Base-by-base conservation (phyloP, 441 rosid species). In the Pelargonium myrrhifolium region DNA sequence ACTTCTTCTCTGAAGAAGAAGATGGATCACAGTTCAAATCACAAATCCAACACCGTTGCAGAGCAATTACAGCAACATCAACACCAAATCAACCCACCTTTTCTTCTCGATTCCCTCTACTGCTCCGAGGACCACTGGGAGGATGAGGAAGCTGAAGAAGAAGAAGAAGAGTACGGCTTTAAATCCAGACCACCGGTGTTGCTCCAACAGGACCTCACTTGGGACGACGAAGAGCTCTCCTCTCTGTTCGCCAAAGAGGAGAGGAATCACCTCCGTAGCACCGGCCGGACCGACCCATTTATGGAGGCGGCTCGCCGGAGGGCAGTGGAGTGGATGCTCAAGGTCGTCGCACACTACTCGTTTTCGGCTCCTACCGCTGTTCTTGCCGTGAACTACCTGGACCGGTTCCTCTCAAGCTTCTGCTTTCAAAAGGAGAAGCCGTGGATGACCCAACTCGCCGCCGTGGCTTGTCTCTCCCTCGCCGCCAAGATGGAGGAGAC, bases 401-500 rank as follows among this genome's bases (percentile, higher is more conserved):
- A 53, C 24, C 24, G 59, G 21, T 53, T 53, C 59, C 10, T 53
- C 11, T 53, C 10, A 1, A 53, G 18, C 22, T 0, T 17, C 3
- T 1, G 24, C 21, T 8, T 53, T 11, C 24, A 8, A 22, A 8
- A 0, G 18, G 59, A 18, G 4, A 53, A 53, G 24, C 59, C 59
- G 7, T 53, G 59, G 59, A 53, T 53, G 59, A 53, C 11, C 10
- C 59, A 18, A 5, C 59, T 53, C 24, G 18, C 59, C 24, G 59
- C 59, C 59, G 59, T 53, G 11, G 59, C 59, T 1, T 53, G 59
- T 17, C 9, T 53, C 11, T 53, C 59, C 4, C 59, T 53, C 24
- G 59, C 59, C 24, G 59, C 59, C 59, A 53, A 53, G 59, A 11
- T 53, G 59, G 59, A 53, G 59, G 59, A 53, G 24, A 53, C 59